Base-by-base conservation (phyloP, 352 stramenopile species). In the Globisporangium megalacanthum region DNA sequence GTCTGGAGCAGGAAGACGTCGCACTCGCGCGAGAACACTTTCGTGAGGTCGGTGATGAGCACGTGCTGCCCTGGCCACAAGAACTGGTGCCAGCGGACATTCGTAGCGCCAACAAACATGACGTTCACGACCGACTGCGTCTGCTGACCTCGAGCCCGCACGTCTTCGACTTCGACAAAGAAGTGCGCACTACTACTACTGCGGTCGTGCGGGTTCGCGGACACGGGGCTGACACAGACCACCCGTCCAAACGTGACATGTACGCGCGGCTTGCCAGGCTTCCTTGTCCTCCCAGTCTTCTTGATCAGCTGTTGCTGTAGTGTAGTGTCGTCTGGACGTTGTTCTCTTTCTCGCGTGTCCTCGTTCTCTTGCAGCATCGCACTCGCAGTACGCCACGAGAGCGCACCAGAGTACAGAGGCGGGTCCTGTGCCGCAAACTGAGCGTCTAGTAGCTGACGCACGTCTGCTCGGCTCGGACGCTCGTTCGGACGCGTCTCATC, bases 141-240 rank as follows among this genome's bases (percentile, higher is more conserved):
- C 42, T 13, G 45, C 41, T 49, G n/a, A 10, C 6, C 14, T 20
- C n/a, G 44, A 3, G 22, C 44, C 19, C 44, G 44, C 0, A 6
- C 20, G 25, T 88, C 20, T 31, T 88, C 79, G 13, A 92, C 65
- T 53, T 92, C 79, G 3, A 81, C 64, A 50, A 92, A 89, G 39
- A 81, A 92, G 56, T 92, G 77, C 20, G 68, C 73, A 25, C 51
- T 29, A 25, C 53, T 29, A 25, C 53, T 77, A 0, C 46, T 54
- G 11, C 39, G 29, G 41, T 77, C 64, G 15, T 72, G 61, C 56
- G 84, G 74, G 14, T 65, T 62, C 6, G 80, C 72, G n/a, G 44
- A 53, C 22, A 89, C 71, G 0, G 82, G 77, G 56, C 79, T 89
- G 29, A 92, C 65, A 25, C 64, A 70, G 14, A 57, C 54, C 41